phyloP scores from a whole-genome alignment of 2,329 filamentous ascomycete species.

The Xylaria sp. region DNA sequence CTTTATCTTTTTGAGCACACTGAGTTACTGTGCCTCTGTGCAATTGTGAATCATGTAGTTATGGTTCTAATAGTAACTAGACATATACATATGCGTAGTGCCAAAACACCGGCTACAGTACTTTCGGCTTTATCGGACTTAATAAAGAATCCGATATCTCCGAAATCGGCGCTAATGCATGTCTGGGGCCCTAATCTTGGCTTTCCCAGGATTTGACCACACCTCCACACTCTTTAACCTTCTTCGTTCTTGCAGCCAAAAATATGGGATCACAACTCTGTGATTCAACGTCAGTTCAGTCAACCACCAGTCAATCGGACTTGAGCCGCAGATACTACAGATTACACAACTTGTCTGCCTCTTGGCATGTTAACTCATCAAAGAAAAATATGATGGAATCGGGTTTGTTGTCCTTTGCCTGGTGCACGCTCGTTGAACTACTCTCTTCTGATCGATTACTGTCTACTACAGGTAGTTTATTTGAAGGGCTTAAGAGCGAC shows the following conservation, averaged over 20 bases:
- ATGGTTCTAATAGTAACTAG: too few species aligned
- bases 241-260: neutral
- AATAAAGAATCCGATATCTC: neutral
- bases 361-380: neutral
- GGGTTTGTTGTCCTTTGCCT: too few species aligned
- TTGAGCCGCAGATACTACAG: neutral
- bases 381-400: neutral
- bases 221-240: neutral
- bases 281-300: neutral
- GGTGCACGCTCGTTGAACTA: neutral
- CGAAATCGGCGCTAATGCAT: neutral
- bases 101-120: too few species aligned
- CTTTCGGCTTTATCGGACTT: neutral
- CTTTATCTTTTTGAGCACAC: too few species aligned
- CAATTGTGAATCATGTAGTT: too few species aligned
- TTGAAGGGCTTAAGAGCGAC: neutral
- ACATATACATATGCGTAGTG: too few species aligned
- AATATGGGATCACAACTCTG: neutral
- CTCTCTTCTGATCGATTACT: too few species aligned
- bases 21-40: too few species aligned
- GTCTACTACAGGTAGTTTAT: neutral
- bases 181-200: too few species aligned
- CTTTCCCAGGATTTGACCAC: neutral
- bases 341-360: neutral
- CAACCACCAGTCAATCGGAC: neutral